phyloP scores from a whole-genome alignment of 305 asterid species.

The Fraxinus ornus region DNA sequence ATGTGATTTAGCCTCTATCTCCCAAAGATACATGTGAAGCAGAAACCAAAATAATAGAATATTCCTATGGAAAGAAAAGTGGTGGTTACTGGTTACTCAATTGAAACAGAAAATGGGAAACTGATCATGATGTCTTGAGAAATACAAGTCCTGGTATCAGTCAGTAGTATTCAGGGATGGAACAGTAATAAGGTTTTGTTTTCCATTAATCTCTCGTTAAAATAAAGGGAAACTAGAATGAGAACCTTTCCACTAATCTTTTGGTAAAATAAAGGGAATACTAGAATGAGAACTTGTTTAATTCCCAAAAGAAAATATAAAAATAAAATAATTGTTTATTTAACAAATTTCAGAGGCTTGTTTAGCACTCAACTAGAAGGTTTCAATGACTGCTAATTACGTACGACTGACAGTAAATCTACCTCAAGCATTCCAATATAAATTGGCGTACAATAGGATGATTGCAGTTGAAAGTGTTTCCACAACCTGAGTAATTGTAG shows the following conservation, averaged over 20 bases:
- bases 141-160: neutral
- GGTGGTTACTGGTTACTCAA: neutral
- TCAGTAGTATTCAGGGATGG: neutral
- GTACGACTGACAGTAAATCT: slow-evolving; percentile 20
- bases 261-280: slow-evolving; percentile 10
- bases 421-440: slow-evolving; percentile 93
- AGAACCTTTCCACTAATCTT: slow-evolving; percentile 8
- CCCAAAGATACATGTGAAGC: slow-evolving; percentile 12
- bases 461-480: slow-evolving; percentile 97
- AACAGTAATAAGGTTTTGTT: neutral
- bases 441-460: slow-evolving; percentile 89
- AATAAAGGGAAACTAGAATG: slow-evolving; percentile 6
- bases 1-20: neutral
- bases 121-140: slow-evolving; percentile 1
- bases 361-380: neutral
- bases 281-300: slow-evolving; percentile 12
- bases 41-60: slow-evolving; percentile 13
- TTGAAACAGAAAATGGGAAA: neutral
- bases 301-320: neutral
- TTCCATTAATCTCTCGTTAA: neutral
- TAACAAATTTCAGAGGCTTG: neutral
- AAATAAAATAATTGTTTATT: neutral
- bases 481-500: slow-evolving; percentile 98
- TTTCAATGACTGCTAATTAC: neutral
- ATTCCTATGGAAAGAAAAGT: neutral